Evolutionary conservation across 306 rosid genomes (phyloP), one percentile per base, ranked within the genome.

Genomic region (Fagus sylvatica): DNA sequence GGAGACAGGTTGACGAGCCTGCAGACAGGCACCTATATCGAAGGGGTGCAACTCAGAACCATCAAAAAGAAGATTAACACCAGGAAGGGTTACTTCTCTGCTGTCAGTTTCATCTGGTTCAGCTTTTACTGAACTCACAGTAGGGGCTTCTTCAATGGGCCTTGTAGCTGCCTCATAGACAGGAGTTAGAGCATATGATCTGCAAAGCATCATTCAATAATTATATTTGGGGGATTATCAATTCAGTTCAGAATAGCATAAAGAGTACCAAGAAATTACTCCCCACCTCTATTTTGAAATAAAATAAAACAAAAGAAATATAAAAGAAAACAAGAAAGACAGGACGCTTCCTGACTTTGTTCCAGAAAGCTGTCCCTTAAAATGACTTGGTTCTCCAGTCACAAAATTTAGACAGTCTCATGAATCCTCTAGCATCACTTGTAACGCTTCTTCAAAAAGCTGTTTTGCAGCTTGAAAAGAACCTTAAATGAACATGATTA

Each of bases 1-100:
- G 72, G 96, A 85, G 82, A 91, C 88, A 30, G 94, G 91, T 77
- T 88, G 99, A 78, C 97, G 93, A 76, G 94, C 99, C 84, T 93
- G 99, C 69, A 90, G 91, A 81, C 99, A 95, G 83, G 98, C 99
- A 71, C 96, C 89, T 73, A 95, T 85, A 56, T 95, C 99, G 17
- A 95, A 93, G 43, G 91, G 98, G 80, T 86, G 96, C 87, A 95
- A 84, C 86, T 83, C 88, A 28, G 91, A 89, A 78, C 98, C 99
- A 80, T 95, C 97, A 73, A 93, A 95, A 71, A 95, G 81, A 82
- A 95, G 92, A 86, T 91, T 95, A 54, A 91, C 94, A 36, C 97
- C 98, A 6, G 98, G 99, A 79, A 93, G 96, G 79, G 85, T 82
- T 32, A 88, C 90, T 73, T 95, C 98, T 91, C 85, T 89, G 78